Evolutionary conservation across 768 basidiomycete species (phyloP).

Genomic region (Hypholoma sublateritium): DNA sequence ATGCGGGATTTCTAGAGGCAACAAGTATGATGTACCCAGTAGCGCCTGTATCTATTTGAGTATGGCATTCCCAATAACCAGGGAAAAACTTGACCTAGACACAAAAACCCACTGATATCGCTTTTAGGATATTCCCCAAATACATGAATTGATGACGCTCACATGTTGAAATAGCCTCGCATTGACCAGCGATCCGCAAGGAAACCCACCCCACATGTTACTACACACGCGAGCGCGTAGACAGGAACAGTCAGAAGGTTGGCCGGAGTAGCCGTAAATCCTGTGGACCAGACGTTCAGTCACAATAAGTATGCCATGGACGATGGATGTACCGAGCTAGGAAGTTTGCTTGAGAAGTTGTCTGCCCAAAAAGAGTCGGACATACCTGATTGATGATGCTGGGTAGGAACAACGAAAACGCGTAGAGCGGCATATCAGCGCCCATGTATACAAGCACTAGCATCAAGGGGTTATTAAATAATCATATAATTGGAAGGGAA

Average conservation of each 20-base stretch:
- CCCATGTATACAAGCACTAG: conserved; percentile 59
- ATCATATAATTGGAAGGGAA: neutral
- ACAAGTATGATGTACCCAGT: conserved; percentile 74
- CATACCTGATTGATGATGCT: conserved; percentile 70
- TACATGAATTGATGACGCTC: conserved; percentile 20
- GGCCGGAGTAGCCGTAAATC: conserved; percentile 68
- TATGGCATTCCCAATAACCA: conserved; percentile 3
- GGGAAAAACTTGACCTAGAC: conserved; percentile 32
- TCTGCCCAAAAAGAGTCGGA: no score
- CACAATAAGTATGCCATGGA: neutral
- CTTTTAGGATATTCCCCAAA: neutral
- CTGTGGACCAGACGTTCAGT: conserved; percentile 17
- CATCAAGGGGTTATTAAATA: neutral
- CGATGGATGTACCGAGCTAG: conserved; percentile 11
- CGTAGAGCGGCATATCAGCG: conserved; percentile 67
- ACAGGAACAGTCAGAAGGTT: conserved; percentile 80
- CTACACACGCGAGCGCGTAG: conserved; percentile 65
- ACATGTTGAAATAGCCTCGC: conserved; percentile 68
- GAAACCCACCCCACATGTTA: conserved; percentile 66
- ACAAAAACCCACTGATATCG: conserved; percentile 32
- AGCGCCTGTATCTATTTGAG: conserved; percentile 34
- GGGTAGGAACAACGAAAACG: conserved; percentile 76
- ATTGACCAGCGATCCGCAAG: conserved; percentile 59
- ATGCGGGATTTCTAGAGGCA: conserved; percentile 53
- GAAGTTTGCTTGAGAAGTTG: neutral